A percentile compares a stretch with the other conserved stretches of the same genome.
phyloP scores from a whole-genome alignment of 1,139 yeast genomes.

The Pneumocystis wakefieldiae region DNA sequence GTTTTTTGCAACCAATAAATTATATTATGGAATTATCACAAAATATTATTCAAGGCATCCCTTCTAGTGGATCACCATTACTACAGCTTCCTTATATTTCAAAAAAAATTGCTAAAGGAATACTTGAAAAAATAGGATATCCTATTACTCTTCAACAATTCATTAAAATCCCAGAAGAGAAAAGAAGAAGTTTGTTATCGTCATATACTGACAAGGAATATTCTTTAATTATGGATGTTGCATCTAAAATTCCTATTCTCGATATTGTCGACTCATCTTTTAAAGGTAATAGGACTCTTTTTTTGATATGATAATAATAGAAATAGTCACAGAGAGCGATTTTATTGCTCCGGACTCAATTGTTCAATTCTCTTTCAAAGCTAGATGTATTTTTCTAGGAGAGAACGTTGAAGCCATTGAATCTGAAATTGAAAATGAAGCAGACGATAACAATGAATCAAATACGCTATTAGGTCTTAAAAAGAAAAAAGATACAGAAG shows the following conservation, averaged over 20 bases:
- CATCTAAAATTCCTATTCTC: conserved; percentile 52
- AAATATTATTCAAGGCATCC: conserved; percentile 65
- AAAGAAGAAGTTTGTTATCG: conserved; percentile 44
- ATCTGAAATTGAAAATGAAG: neutral
- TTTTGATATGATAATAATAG: neutral
- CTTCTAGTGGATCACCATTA: conserved; percentile 39
- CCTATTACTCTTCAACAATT: conserved; percentile 54
- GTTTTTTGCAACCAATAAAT: conserved; percentile 49
- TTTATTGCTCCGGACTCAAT: conserved; percentile 60
- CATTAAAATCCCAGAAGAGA: conserved; percentile 40
- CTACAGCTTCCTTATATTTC: conserved; percentile 56
- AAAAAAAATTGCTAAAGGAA: conserved; percentile 31
- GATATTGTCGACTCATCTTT: conserved; percentile 59
- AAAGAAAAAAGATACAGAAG: conserved; percentile 3
- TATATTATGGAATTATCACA: conserved; percentile 56
- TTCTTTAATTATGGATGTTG: conserved; percentile 41
- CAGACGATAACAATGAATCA: neutral
- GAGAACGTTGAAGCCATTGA: neutral
- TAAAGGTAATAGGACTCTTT: conserved; percentile 21
- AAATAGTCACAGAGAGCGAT: conserved; percentile 65
- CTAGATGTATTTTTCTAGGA: conserved; percentile 31
- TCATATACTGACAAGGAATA: conserved; percentile 31
- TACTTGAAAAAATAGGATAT: conserved; percentile 21
- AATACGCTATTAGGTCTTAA: neutral
- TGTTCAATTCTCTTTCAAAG: conserved; percentile 61